Conservation (phyloP, 371 early-diverging fungal genomes). For the Umbelopsis sp. region DNA sequence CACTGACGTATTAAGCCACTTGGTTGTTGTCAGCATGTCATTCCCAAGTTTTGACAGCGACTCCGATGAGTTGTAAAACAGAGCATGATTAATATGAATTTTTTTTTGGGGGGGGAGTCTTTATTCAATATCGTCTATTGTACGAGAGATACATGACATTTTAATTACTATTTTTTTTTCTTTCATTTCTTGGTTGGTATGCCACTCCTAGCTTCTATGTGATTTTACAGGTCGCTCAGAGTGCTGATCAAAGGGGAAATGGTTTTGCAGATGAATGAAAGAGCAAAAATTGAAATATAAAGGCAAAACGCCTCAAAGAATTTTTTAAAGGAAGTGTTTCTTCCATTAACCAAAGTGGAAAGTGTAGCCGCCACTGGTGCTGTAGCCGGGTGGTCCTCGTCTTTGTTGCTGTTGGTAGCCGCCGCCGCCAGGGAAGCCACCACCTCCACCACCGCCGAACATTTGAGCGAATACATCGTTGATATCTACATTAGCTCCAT, state of each 20-base stretch:
- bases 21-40: no score
- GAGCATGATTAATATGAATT: not conserved
- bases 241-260: not conserved
- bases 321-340: not conserved
- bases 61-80: no score
- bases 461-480: conserved; percentile 70
- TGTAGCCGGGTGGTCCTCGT: conserved; percentile 26
- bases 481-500: conserved; percentile 58
- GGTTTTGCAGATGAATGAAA: not conserved
- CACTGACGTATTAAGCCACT: no score
- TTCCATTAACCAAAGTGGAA: conserved; percentile 57
- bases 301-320: conserved; percentile 13
- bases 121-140: no score
- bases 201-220: conserved; percentile 1
- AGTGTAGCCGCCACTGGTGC: conserved; percentile 37
- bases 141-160: no score
- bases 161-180: not conserved
- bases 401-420: conserved; percentile 48
- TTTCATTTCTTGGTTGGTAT: not conserved
- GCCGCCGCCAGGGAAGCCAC: conserved; percentile 30
- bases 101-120: not conserved
- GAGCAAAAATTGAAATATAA: conserved; percentile 2
- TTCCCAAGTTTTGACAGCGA: no score
- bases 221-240: conserved; percentile 14
- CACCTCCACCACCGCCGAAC: conserved; percentile 56